Evolutionary conservation across 1,284 basidiomycete genomes (phyloP).

Genomic region (Tetrapyrgos nigripes): DNA sequence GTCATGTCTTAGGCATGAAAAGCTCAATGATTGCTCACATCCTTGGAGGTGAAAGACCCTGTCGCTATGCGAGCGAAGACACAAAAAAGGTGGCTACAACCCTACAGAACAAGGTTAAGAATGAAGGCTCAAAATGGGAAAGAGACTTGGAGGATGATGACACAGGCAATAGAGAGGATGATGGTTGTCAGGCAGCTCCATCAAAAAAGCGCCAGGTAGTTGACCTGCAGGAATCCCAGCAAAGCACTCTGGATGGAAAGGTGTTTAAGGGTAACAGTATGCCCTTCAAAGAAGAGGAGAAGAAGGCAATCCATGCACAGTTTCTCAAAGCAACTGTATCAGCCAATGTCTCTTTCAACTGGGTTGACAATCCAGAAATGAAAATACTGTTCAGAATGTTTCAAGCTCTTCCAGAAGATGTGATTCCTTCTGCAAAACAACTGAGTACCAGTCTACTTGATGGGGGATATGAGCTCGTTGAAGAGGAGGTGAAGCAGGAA

Average conservation of each 20-base stretch:
- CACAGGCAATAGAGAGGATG: not conserved
- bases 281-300: slow-evolving; percentile 6
- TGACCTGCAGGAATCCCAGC: not conserved
- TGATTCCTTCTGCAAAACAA: slow-evolving; percentile 14
- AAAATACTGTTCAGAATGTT: slow-evolving; percentile 18
- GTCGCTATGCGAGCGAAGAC: slow-evolving; percentile 1
- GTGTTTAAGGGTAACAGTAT: slow-evolving; percentile 3
- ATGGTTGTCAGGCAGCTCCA: too few relatives aligned
- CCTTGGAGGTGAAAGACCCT: slow-evolving; percentile 3
- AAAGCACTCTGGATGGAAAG: not conserved
- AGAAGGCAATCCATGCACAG: slow-evolving; percentile 12
- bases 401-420: slow-evolving; percentile 3
- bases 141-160: not conserved
- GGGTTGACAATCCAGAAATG: slow-evolving; percentile 20
- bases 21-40: slow-evolving; percentile 9
- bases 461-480: not conserved
- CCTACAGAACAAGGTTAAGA: not conserved
- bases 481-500: not conserved
- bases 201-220: slow-evolving; percentile 1
- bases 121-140: not conserved
- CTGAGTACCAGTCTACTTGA: slow-evolving; percentile 12
- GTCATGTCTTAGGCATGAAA: not conserved
- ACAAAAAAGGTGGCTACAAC: not conserved
- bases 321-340: slow-evolving; percentile 15
- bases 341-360: not conserved